Evolutionary conservation across 768 basidiomycete species (phyloP), one percentile per base, ranked within the genome.

Genomic region (Lactifluus hygrophoroides): DNA sequence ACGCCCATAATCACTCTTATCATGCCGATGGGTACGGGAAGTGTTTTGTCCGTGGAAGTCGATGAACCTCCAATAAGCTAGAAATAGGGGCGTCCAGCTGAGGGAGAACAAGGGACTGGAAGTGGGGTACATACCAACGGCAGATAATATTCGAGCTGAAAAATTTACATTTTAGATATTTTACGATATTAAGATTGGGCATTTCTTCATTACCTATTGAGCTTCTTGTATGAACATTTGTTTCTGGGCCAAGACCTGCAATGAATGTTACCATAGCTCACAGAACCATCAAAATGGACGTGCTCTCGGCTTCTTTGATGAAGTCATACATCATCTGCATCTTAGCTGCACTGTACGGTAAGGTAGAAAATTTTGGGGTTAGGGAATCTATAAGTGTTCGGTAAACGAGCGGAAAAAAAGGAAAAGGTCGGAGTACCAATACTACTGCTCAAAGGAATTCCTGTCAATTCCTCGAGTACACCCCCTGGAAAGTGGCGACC

Each of bases 11-110:
- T 55, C 55, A 23, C 42, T 55, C 48, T 60, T 55, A 14, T 44
- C 6, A 10, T 54, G 34, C 30, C 37, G 27, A 42, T 44, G 54
- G 11, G n/a, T n/a, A n/a, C 58, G 58, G 14, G 58, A 51, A 3
- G 28, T 27, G 23, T 34, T 56, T 38, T 60, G 58, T 13, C 58
- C 47, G 13, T 60, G 58, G 34, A 60, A 60, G 9, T 60, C 42
- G 0, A 51, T 1, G 34, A 60, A 60, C 27, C 8, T 56, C 58
- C 58, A 56, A 4, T 38, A 43, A 10, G 27, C 58, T 59, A 17
- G n/a, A 8, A 25, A 13, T 37, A 10, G 6, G 3, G 2, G 11
- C 16, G 1, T 32, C 54, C 19, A 59, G n/a, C n/a, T n/a, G n/a
- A n/a, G 40, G 23, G 13, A 42, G 30, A 46, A 27, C 6, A 2